Conservation (phyloP, 2,329 filamentous ascomycete species). For the Neophaeococcomyces aloes region DNA sequence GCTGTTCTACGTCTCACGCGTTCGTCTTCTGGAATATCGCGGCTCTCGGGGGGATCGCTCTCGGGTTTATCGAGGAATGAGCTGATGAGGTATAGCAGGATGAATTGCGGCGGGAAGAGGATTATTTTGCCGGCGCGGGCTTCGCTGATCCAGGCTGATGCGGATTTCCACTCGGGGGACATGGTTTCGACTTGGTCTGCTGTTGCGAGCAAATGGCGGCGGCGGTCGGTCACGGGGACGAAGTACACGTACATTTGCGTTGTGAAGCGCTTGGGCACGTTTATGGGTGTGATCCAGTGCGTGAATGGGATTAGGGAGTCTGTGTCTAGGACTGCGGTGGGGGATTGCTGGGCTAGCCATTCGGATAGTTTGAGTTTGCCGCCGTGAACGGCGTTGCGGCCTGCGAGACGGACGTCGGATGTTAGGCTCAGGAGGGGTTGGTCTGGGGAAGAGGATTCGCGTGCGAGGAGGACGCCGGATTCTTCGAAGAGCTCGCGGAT, state of each 20-base stretch:
- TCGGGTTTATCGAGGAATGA: constrained; percentile 39
- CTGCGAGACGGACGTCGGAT: constrained; percentile 53
- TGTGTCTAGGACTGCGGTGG: constrained; percentile 43
- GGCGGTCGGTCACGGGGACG: constrained; percentile 25
- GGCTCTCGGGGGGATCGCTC: constrained; percentile 18
- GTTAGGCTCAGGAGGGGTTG: constrained; percentile 47
- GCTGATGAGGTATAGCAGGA: constrained; percentile 44
- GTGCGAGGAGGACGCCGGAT: constrained; percentile 73
- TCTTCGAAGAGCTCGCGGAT: constrained; percentile 93
- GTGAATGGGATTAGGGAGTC: constrained; percentile 68
- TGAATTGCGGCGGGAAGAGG: constrained; percentile 79
- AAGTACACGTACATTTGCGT: constrained; percentile 93
- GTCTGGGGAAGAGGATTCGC: constrained; percentile 28
- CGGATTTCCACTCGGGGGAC: constrained; percentile 65
- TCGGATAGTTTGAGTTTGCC: constrained; percentile 55
- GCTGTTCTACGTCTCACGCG: constrained; percentile 31
- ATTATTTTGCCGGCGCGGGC: constrained; percentile 59
- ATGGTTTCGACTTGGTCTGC: constrained; percentile 64
- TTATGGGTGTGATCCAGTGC: constrained; percentile 67
- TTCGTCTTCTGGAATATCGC: constrained; percentile 8
- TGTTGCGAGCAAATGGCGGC: constrained; percentile 45
- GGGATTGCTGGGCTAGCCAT: constrained; percentile 44
- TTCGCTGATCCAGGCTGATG: constrained; percentile 56
- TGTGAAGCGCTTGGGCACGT: constrained; percentile 66
- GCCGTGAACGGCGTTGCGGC: constrained; percentile 57